A percentile compares a stretch with the other conserved stretches of the same genome.
Conservation (phyloP, 164 flowering plant genomes). For the Sedum album region DNA sequence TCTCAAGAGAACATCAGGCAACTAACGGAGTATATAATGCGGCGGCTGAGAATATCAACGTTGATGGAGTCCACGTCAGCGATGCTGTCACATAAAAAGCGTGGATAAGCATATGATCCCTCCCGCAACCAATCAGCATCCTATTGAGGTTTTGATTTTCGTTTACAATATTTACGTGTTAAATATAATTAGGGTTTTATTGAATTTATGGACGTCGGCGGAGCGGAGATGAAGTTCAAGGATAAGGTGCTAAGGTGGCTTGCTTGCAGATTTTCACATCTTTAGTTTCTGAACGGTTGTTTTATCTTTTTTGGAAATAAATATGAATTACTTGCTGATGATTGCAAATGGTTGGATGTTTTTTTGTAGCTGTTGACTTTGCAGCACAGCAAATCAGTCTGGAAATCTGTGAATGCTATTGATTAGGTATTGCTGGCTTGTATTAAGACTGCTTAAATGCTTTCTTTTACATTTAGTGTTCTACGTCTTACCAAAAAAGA, state of each 20-base stretch:
- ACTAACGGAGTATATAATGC: background rate
- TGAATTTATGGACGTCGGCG: constrained; percentile 34
- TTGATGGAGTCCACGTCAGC: background rate
- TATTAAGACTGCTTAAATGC: background rate
- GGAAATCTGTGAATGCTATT: constrained; percentile 74
- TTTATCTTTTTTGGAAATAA: background rate
- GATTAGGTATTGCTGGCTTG: background rate
- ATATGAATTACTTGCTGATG: background rate
- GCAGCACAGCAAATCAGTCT: constrained; percentile 74
- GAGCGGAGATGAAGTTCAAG: constrained; percentile 93
- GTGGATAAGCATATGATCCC: background rate
- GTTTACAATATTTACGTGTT: too few species aligned
- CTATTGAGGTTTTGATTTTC: too few species aligned
- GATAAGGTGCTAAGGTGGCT: constrained; percentile 94
- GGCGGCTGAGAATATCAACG: background rate
- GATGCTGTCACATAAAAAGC: background rate
- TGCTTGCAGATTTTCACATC: constrained; percentile 82
- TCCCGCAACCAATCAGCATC: constrained; percentile 2
- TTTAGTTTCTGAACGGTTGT: constrained; percentile 54
- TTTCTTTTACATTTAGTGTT: background rate
- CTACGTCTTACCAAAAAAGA: constrained; percentile 47
- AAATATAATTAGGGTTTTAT: background rate
- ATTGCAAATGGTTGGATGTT: background rate
- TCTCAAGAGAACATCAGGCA: background rate
- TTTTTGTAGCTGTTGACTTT: constrained; percentile 5